Evolutionary conservation across 2,329 filamentous ascomycete species (phyloP), one percentile per base, ranked within the genome.

Genomic region (Macrophomina tecta): DNA sequence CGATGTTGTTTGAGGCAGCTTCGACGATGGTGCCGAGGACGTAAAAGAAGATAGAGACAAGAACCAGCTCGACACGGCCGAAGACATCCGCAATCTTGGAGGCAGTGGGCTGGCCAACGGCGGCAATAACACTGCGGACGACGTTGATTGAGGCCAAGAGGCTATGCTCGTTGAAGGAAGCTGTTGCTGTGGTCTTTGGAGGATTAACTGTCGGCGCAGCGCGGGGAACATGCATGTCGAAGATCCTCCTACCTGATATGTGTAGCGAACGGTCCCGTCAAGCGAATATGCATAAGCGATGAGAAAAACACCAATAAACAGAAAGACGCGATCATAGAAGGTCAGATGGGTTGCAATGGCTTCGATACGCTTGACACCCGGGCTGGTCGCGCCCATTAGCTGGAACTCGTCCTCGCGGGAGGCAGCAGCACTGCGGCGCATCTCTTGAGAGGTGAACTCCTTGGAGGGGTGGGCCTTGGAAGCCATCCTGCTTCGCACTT

Each of bases 261-360:
- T 81, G 69, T 82, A 84, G 14, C 87, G 82, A 51, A 89, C 79
- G 1, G 81, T 85, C 30, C 85, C 85, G 69, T 89, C 87, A 28
- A 90, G 80, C 1, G 86, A 85, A 73, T 90, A 91, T 40, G 83
- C 86, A 74, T 89, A 91, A 11, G 87, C 85, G 64, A 90, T 78
- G 38, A 90, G 74, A 73, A 90, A 90, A 69, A 90, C 80, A 30
- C 87, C 82, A 9, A 85, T 72, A 76, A 90, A 90, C 73, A 91
- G 82, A 68, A 82, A 80, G 68, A 86, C 69, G 36, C 86, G 85
- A 73, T 90, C 86, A 14, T 70, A 67, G 4, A 76, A 69, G 18
- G 83, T 86, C 45, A 89, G 82, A 69, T 85, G 82, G 8, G 81
- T 76, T 6, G 83, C 78, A 55, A 90, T 79, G 36, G 84, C 84